Percentiles rank a stretch among this genome's conserved stretches.
Conservation (phyloP, 2,329 filamentous ascomycete genomes). For the Blastomyces parvus region DNA sequence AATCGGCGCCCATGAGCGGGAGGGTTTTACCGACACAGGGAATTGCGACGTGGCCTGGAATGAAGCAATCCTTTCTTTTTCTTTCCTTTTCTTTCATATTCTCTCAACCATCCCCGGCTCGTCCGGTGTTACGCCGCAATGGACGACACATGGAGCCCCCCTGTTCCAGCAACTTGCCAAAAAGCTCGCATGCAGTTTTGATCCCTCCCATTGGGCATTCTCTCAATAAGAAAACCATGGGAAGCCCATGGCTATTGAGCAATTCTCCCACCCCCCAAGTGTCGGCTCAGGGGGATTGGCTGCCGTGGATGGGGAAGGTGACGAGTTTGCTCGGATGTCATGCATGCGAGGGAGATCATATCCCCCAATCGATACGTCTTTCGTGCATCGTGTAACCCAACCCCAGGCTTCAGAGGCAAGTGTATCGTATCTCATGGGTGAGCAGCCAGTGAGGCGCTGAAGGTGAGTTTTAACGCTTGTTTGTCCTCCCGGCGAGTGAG, state of each 20-base stretch:
- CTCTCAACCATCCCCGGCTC: background rate
- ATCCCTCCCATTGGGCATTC: background rate
- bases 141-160: background rate
- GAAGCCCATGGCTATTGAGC: background rate
- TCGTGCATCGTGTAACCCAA: slow-evolving; percentile 1
- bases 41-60: background rate
- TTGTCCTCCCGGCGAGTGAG: background rate
- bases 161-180: background rate
- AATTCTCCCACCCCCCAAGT: background rate
- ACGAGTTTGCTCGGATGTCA: slow-evolving; percentile 1
- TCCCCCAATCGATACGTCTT: background rate
- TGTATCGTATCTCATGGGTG: background rate
- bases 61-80: background rate
- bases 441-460: background rate
- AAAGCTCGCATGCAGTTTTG: background rate
- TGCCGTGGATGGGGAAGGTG: background rate
- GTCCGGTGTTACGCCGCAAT: background rate
- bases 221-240: background rate
- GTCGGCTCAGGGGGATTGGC: slow-evolving; percentile 1
- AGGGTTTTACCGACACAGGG: background rate
- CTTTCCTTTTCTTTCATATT: background rate
- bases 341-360: slow-evolving; percentile 7
- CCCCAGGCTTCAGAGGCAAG: background rate
- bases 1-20: background rate
- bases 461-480: background rate